A percentile compares a stretch with the other conserved stretches of the same genome.
These are phyloP conservation scores for Fusarium fracticaudum DNA, from an alignment of 2,329 filamentous ascomycete genomes.

Conservation along the genomic window DNA sequence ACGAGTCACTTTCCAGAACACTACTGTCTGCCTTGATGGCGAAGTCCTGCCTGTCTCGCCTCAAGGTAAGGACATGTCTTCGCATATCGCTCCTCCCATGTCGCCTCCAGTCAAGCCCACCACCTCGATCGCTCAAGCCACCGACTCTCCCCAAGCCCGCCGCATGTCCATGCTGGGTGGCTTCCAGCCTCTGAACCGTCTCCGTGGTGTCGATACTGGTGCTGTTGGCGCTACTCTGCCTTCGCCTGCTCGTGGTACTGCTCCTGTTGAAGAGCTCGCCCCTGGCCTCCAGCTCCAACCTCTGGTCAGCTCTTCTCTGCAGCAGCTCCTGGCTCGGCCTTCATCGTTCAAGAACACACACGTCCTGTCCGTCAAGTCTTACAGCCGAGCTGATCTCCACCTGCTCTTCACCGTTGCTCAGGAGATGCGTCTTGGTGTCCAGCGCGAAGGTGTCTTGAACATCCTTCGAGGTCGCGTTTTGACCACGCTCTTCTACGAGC, in stretches of 20 bases:
- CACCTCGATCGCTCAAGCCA: slow-evolving; percentile 49
- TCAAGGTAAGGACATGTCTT: slow-evolving; percentile 80
- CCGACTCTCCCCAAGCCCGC: slow-evolving; percentile 50
- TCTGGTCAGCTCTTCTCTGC: slow-evolving; percentile 68
- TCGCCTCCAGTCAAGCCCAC: slow-evolving; percentile 69
- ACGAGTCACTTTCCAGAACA: slow-evolving; percentile 78
- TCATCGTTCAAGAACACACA: slow-evolving; percentile 91
- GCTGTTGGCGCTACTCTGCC: slow-evolving; percentile 25
- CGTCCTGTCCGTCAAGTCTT: slow-evolving; percentile 91
- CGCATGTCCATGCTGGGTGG: slow-evolving; percentile 46
- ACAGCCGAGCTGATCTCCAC: slow-evolving; percentile 87
- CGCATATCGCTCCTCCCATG: slow-evolving; percentile 65
- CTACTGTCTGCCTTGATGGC: slow-evolving; percentile 79
- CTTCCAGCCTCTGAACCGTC: slow-evolving; percentile 44
- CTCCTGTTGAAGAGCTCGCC: slow-evolving; percentile 56
- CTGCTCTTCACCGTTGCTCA: slow-evolving; percentile 95
- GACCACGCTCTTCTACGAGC: slow-evolving; percentile 96
- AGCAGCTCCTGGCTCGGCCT: slow-evolving; percentile 75
- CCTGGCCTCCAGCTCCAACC: slow-evolving; percentile 59
- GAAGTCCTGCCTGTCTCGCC: slow-evolving; percentile 63
- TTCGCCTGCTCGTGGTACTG: slow-evolving; percentile 37
- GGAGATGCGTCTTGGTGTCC: slow-evolving; percentile 95
- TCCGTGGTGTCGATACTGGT: slow-evolving; percentile 43
- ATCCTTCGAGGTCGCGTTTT: slow-evolving; percentile 87
- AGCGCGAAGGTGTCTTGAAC: slow-evolving; percentile 89